Evolutionary conservation across 768 basidiomycete species (phyloP).

Genomic region (Lactarius sp.): DNA sequence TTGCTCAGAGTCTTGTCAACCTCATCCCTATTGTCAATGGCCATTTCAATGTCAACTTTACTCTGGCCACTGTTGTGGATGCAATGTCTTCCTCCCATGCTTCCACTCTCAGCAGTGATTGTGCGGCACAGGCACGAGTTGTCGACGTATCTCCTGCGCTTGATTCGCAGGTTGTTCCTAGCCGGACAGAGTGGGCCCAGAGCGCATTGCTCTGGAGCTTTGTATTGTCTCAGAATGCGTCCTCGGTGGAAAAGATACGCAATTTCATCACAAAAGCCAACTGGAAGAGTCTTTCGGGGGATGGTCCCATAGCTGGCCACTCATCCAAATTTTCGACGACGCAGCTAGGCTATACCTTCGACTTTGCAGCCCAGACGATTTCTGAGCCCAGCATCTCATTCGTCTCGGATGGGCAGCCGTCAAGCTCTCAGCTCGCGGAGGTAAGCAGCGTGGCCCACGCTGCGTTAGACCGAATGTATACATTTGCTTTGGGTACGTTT

Average conservation of each 20-base stretch:
- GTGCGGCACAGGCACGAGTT: conserved; percentile 48
- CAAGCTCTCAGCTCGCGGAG: conserved; percentile 40
- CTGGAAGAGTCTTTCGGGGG: conserved; percentile 42
- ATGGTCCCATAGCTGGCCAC: conserved; percentile 37
- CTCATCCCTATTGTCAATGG: conserved; percentile 48
- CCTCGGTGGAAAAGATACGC: conserved; percentile 38
- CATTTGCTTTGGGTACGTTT: conserved; percentile 50
- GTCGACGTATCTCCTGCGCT: conserved; percentile 50
- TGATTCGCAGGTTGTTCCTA: conserved; percentile 38
- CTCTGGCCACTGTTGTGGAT: conserved; percentile 40
- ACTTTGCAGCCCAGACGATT: conserved; percentile 56
- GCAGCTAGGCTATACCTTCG: conserved; percentile 49
- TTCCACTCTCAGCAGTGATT: conserved; percentile 39
- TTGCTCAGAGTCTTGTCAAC: conserved; percentile 49
- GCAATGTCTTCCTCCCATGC: conserved; percentile 50
- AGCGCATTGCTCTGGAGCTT: conserved; percentile 57
- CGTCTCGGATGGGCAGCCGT: conserved; percentile 42
- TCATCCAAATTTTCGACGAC: conserved; percentile 38
- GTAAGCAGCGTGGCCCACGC: conserved; percentile 37
- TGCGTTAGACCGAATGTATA: conserved; percentile 55
- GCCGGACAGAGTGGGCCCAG: conserved; percentile 54
- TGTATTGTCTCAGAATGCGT: conserved; percentile 45
- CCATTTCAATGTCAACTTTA: conserved; percentile 44
- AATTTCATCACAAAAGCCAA: conserved; percentile 45
- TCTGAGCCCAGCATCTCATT: conserved; percentile 44